Base-by-base conservation (phyloP, 148 eudicot genomes). In the Pharnaceum exiguum region DNA sequence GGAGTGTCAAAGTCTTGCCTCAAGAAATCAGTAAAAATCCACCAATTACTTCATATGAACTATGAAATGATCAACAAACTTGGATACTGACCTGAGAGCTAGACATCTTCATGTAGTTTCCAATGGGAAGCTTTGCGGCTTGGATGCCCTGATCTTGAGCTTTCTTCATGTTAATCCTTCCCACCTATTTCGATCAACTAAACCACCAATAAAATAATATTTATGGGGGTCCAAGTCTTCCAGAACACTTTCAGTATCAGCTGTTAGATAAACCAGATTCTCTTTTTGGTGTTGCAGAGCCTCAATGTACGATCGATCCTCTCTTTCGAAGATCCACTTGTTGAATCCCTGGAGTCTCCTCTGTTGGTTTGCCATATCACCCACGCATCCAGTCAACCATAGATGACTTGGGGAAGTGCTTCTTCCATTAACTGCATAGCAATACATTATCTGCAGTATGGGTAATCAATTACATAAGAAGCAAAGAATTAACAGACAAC, bases 101-200 rank as follows among this genome's bases (percentile, higher is more conserved):
- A 38, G 83, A 80, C 95, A 93, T 75, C 74, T 83, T 93, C 74
- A 93, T 71, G 81, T 84, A 87, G 63, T 66, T 75, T 23, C 88
- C 90, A 23, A 93, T 93, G 1, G 98, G 96, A 29, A 93, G 96
- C 69, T 69, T 85, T 24, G 98, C 98, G 17, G 96, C 77, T 67
- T 82, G 85, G 39, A 93, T 85, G 37, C 90, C 91, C 68, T 93
- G 90, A 50, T 93, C 98, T 50, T 69, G 42, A 55, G 98, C 96
- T 75, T 93, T 93, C 66, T 88, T 85, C 86, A 82, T 63, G 98
- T 88, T 60, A 88, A 33, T 39, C 98, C 98, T 77, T 93, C 88
- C 90, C 90, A 93, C 15, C 98, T 71, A 55, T 93, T 93, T 19
- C 98, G 72, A 77, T 93, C 98, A 55, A 93, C 98, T 60, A 93